Base-by-base conservation (phyloP, 139 green algal genomes). In the Micromonas pusilla region DNA sequence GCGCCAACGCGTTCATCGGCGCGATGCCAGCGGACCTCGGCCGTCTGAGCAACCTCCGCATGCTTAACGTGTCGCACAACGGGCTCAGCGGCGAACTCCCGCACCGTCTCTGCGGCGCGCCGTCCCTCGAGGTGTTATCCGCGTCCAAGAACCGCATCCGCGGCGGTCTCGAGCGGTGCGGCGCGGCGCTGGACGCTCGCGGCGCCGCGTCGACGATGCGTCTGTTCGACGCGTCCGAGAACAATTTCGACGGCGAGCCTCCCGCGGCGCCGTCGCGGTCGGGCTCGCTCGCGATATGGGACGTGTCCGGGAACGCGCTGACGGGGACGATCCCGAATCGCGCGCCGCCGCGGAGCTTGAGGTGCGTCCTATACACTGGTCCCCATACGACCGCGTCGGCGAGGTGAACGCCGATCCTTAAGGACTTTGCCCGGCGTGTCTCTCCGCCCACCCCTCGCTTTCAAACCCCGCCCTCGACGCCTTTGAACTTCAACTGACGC, bases 11-110 rank as follows among this genome's bases (percentile, higher is more conserved):
- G 4, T 33, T 76, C 25, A 30, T 32, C 3, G 70, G 70, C 25
- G 3, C 34, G 70, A 19, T 76, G 4, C 70, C 70, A 34, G 4
- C 28, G 34, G 45, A 76, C 32, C 39, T 76, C 39, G 6, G 3
- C 3, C 37, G 39, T 19, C 34, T 76, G 5, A 2, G 13, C 26
- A 45, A 39, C 23, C 13, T 72, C 2, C 65, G 65, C n/a, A 72
- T 72, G 65, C 33, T 72, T 13, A 72, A 72, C 65, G 65, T 39
- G 65, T 52, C 28, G n/a, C 3, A 2, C 13, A 72, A 72, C 65
- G 30, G 26, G 28, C 65, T 72, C 65, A 72, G 4, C 13, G 65
- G 65, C 3, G 28, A 23, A 3, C 26, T 72, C n/a, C 65, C 65
- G 9, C 9, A 9, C 3, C 3, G 33, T 16, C n/a, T 72, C 21